phyloP scores from a whole-genome alignment of 352 stramenopile species.

The Phytophthora quininea region DNA sequence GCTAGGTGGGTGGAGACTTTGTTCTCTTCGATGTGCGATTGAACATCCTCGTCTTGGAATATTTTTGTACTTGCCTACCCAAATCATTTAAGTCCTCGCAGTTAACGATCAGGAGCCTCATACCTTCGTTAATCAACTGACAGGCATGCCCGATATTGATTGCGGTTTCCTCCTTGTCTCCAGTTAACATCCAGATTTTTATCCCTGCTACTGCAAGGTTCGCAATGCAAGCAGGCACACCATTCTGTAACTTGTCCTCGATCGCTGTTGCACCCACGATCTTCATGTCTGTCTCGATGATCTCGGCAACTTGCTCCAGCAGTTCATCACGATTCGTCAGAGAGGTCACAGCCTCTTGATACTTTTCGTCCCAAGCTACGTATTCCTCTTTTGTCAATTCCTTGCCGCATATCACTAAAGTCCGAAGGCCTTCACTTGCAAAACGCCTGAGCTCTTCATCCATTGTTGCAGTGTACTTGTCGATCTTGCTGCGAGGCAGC shows the following conservation, averaged over 20 bases:
- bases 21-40: slow-evolving; percentile 45
- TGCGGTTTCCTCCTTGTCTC: slow-evolving; percentile 94
- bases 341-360: slow-evolving; percentile 65
- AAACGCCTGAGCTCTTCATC: slow-evolving; percentile 76
- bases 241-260: slow-evolving; percentile 93
- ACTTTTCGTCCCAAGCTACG: slow-evolving; percentile 61
- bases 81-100: slow-evolving; percentile 51
- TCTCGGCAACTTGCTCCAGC: slow-evolving; percentile 59
- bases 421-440: slow-evolving; percentile 83
- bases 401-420: slow-evolving; percentile 74
- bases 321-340: slow-evolving; percentile 61
- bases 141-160: slow-evolving; percentile 93
- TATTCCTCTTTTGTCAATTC: slow-evolving; percentile 69
- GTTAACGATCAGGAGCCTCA: slow-evolving; percentile 63
- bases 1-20: slow-evolving; percentile 59
- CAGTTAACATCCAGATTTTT: slow-evolving; percentile 95
- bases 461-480: slow-evolving; percentile 40
- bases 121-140: slow-evolving; percentile 70
- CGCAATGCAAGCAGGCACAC: slow-evolving; percentile 87
- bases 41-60: slow-evolving; percentile 51
- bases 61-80: slow-evolving; percentile 56
- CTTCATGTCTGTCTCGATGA: slow-evolving; percentile 78
- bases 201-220: slow-evolving; percentile 90
- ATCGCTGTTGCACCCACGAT: slow-evolving; percentile 91
- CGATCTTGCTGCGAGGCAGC: slow-evolving; percentile 54